Percentiles rank a stretch among this genome's conserved stretches.
Evolutionary conservation across 2,329 filamentous ascomycete genomes (phyloP).

Genomic region (Ascochyta pisi): DNA sequence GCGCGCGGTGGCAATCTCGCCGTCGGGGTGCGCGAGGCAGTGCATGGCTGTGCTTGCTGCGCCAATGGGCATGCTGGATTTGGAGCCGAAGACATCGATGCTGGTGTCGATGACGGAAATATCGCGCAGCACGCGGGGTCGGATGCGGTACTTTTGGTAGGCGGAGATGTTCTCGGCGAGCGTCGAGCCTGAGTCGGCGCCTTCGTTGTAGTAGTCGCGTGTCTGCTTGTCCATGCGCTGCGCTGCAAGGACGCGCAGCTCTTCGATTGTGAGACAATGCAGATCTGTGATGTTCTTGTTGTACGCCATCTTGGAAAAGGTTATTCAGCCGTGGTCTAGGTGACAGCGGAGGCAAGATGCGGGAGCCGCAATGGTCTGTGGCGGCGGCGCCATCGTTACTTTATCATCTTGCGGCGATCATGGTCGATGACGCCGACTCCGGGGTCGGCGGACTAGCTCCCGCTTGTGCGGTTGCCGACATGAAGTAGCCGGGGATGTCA

Average conservation of each 20-base stretch:
- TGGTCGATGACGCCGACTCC: slow-evolving; percentile 19
- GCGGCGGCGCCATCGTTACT: slow-evolving; percentile 7
- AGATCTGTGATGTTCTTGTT: slow-evolving; percentile 28
- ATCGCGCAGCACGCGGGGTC: slow-evolving; percentile 49
- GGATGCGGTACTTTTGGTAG: slow-evolving; percentile 42
- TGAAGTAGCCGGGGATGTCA: not conserved
- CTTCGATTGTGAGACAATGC: slow-evolving; percentile 37
- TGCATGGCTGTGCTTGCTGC: slow-evolving; percentile 54
- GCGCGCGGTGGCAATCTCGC: slow-evolving; percentile 52
- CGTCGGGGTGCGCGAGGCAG: slow-evolving; percentile 53
- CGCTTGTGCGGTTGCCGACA: slow-evolving; percentile 14
- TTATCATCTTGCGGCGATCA: slow-evolving; percentile 4
- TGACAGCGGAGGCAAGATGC: no score
- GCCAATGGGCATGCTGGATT: slow-evolving; percentile 49
- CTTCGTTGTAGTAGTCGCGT: slow-evolving; percentile 40
- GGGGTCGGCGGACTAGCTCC: slow-evolving; percentile 10
- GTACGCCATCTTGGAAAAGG: slow-evolving; percentile 8
- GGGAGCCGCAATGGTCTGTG: not conserved
- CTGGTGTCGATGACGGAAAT: slow-evolving; percentile 49
- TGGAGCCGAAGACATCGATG: slow-evolving; percentile 28
- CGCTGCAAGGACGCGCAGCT: slow-evolving; percentile 34
- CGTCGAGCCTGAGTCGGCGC: slow-evolving; percentile 32
- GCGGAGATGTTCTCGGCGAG: slow-evolving; percentile 37
- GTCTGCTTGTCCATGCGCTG: slow-evolving; percentile 43
- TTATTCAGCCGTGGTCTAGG: not conserved